phyloP scores from a whole-genome alignment of 192 early-diverging fungal genomes.

The Spizellomyces sp. region DNA sequence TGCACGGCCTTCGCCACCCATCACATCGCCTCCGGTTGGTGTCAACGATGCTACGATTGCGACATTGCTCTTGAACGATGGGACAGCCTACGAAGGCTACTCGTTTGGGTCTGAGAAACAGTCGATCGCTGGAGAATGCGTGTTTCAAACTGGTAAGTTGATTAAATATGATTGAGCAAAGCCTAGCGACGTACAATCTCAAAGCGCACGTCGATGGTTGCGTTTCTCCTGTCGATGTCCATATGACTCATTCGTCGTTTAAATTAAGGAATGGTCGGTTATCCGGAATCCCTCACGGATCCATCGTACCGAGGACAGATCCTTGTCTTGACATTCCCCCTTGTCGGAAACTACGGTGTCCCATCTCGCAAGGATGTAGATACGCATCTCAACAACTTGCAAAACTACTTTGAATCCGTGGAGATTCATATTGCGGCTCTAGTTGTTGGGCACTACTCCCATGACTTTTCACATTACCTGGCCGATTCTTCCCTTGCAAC shows the following conservation, averaged over 20 bases:
- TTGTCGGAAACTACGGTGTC: slow-evolving; percentile 98
- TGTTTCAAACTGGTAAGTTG: slow-evolving; percentile 93
- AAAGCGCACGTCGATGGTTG: neutral
- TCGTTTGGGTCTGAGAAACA: slow-evolving; percentile 92
- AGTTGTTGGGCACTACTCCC: slow-evolving; percentile 88
- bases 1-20: neutral
- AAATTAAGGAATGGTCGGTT: slow-evolving; percentile 91
- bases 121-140: slow-evolving; percentile 92
- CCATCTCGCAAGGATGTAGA: slow-evolving; percentile 87
- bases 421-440: slow-evolving; percentile 93
- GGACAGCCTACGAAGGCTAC: slow-evolving; percentile 80
- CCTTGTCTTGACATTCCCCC: slow-evolving; percentile 94
- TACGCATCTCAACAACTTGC: slow-evolving; percentile 80
- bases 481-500: slow-evolving; percentile 79
- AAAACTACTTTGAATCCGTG: slow-evolving; percentile 92
- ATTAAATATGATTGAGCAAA: too few relatives aligned
- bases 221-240: neutral
- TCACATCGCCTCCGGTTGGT: neutral
- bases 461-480: slow-evolving; percentile 92
- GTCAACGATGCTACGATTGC: slow-evolving; percentile 16
- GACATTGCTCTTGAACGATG: slow-evolving; percentile 80
- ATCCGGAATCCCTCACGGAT: slow-evolving; percentile 98
- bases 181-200: neutral
- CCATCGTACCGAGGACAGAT: slow-evolving; percentile 99
- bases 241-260: neutral